Conservation (phyloP, 1,284 basidiomycete genomes). For the Marasmius tenuissimus region DNA sequence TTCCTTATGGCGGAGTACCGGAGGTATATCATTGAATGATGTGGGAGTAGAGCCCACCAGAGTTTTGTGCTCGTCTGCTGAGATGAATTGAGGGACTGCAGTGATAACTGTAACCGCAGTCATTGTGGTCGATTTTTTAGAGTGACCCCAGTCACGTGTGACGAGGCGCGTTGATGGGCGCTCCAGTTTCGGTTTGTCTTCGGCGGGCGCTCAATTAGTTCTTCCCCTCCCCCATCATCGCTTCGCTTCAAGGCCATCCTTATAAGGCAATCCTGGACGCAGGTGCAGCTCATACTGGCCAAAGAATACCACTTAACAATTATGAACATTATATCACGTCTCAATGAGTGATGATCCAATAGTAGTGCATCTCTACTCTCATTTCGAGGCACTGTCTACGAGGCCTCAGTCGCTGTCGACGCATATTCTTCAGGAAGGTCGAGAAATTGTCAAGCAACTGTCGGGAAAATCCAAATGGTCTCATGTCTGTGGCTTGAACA, state of each 20-base stretch:
- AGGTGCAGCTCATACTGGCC: too few relatives aligned
- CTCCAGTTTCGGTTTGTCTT: too few relatives aligned
- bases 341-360: not conserved
- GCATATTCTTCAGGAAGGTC: not conserved
- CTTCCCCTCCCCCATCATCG: too few relatives aligned
- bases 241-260: too few relatives aligned
- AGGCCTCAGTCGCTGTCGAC: not conserved
- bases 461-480: not conserved
- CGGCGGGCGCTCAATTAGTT: too few relatives aligned
- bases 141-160: too few relatives aligned
- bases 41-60: conserved; percentile 75
- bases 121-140: not conserved
- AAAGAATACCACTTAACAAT: not conserved
- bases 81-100: conserved; percentile 55
- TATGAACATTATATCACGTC: not conserved
- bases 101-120: conserved; percentile 38
- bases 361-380: not conserved
- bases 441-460: not conserved
- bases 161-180: too few relatives aligned
- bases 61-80: conserved; percentile 66
- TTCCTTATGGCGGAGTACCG: conserved; percentile 74
- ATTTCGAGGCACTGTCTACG: not conserved
- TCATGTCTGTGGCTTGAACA: not conserved
- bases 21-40: conserved; percentile 80
- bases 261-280: too few relatives aligned